Percentiles rank a stretch among this genome's conserved stretches.
Conservation (phyloP, 768 basidiomycete species). For the Mrakia frigida region DNA sequence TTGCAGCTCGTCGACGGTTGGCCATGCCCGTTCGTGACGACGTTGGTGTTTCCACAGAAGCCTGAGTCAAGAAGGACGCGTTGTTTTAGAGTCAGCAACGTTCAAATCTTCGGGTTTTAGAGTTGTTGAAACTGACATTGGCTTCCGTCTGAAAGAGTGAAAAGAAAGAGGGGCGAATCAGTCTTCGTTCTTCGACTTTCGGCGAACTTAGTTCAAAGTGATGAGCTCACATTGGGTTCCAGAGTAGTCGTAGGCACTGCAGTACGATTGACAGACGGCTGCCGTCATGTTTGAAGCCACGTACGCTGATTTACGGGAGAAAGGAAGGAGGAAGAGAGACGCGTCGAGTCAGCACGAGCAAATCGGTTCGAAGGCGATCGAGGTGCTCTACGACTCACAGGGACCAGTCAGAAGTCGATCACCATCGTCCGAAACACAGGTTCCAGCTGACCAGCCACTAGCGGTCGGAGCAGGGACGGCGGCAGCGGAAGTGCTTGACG, state of each 20-base stretch:
- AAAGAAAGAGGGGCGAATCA: neutral
- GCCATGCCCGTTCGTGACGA: neutral
- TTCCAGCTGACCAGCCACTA: neutral
- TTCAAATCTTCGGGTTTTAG: neutral
- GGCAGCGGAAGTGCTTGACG: too few species aligned
- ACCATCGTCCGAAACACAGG: neutral
- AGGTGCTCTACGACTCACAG: neutral
- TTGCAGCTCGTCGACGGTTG: neutral
- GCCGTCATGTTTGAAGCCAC: neutral
- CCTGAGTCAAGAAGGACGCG: neutral
- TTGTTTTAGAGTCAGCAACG: neutral
- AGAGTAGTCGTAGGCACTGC: neutral
- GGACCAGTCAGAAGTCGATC: neutral
- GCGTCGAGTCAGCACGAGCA: neutral
- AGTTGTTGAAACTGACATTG: neutral
- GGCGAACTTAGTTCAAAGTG: neutral
- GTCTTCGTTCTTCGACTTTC: neutral
- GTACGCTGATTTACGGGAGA: neutral
- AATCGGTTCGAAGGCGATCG: too few species aligned
- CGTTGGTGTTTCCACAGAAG: neutral
- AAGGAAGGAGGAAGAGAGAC: neutral
- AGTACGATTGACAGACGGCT: neutral
- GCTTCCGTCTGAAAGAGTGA: neutral
- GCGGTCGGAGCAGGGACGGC: neutral
- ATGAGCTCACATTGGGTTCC: neutral